Evolutionary conservation across 768 basidiomycete species (phyloP).

Genomic region (Phanerochaete carnosa): DNA sequence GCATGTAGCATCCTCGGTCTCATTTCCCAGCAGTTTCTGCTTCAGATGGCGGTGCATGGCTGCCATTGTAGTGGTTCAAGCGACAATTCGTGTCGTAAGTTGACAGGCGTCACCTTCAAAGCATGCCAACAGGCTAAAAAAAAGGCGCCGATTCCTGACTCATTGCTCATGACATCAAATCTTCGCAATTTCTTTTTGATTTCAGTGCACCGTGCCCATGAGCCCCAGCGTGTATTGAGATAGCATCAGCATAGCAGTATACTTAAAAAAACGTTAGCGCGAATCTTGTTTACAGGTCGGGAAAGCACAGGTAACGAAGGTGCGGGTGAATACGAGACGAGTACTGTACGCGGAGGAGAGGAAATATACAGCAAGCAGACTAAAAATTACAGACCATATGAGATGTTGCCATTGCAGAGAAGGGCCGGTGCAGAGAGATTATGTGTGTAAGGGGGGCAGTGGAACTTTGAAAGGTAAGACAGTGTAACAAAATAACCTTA

Average conservation of each 20-base stretch:
- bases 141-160: too few relatives aligned
- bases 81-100: too few relatives aligned
- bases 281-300: neutral
- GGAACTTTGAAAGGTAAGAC: neutral
- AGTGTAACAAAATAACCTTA: constrained; percentile 13
- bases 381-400: too few relatives aligned
- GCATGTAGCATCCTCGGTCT: too few relatives aligned
- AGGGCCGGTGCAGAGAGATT: too few relatives aligned
- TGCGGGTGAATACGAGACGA: neutral
- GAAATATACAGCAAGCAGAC: neutral
- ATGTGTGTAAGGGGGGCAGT: too few relatives aligned
- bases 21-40: too few relatives aligned
- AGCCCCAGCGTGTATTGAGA: neutral
- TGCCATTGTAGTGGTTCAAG: too few relatives aligned
- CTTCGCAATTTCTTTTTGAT: neutral
- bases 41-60: too few relatives aligned
- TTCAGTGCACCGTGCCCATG: neutral
- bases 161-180: constrained; percentile 6
- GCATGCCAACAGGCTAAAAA: too few relatives aligned
- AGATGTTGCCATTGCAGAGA: too few relatives aligned
- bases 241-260: neutral
- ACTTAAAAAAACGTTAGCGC: neutral
- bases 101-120: too few relatives aligned
- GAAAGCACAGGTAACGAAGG: neutral
- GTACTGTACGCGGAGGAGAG: neutral